These are phyloP conservation scores for Hirsutella thompsonii DNA, from an alignment of 2,329 filamentous ascomycete genomes.

Conservation along the genomic window DNA sequence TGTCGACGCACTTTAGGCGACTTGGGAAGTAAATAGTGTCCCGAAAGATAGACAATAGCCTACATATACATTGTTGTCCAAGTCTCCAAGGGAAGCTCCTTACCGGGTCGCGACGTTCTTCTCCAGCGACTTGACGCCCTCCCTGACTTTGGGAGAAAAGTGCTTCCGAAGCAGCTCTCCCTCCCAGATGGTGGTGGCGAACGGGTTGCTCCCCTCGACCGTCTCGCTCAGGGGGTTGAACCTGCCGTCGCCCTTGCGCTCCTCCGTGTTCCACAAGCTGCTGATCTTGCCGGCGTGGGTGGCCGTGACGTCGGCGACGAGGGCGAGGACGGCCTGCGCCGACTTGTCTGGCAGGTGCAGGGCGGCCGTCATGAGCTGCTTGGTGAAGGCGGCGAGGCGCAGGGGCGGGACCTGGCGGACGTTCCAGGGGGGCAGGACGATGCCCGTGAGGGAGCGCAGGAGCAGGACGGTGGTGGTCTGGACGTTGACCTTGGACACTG, in stretches of 20 bases:
- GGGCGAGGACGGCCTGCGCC: slow-evolving; percentile 61
- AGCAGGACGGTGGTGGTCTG: slow-evolving; percentile 90
- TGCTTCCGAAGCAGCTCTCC: slow-evolving; percentile 76
- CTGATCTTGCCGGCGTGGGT: slow-evolving; percentile 72
- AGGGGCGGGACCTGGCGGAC: slow-evolving; percentile 66
- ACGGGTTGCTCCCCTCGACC: slow-evolving; percentile 80
- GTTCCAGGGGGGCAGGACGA: slow-evolving; percentile 65
- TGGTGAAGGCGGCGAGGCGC: slow-evolving; percentile 82
- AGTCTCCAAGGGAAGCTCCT: not conserved
- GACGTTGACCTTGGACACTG: slow-evolving; percentile 76
- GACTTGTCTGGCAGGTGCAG: slow-evolving; percentile 89
- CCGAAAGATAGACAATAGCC: no score
- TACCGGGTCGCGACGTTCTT: slow-evolving; percentile 38
- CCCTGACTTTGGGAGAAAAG: slow-evolving; percentile 75
- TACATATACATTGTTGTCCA: no score
- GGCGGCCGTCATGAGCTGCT: slow-evolving; percentile 71
- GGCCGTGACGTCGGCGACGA: slow-evolving; percentile 67
- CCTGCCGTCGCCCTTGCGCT: slow-evolving; percentile 78
- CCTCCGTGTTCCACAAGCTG: slow-evolving; percentile 88
- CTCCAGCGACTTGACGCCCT: slow-evolving; percentile 57
- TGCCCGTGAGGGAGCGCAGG: slow-evolving; percentile 69
- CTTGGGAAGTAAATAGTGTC: no score
- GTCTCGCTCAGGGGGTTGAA: slow-evolving; percentile 63
- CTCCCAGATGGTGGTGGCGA: slow-evolving; percentile 85
- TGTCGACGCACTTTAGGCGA: no score